Evolutionary conservation across 2,329 filamentous ascomycete species (phyloP).

Genomic region (Aspergillus fructus): DNA sequence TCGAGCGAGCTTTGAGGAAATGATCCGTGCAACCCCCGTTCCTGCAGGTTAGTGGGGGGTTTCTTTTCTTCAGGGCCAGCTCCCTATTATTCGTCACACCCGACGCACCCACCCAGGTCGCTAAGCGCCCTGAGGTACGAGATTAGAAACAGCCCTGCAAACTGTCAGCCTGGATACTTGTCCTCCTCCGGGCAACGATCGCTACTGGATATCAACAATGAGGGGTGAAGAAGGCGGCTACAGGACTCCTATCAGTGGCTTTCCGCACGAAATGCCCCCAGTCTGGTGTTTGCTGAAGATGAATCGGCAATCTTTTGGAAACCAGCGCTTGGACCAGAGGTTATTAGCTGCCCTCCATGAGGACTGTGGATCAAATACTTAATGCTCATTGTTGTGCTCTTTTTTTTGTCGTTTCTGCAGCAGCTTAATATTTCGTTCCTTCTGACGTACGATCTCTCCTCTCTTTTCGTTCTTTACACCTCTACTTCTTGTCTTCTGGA

Average conservation of each 20-base stretch:
- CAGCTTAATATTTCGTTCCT: background rate
- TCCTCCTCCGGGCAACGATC: background rate
- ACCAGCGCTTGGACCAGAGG: background rate
- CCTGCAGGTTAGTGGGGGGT: background rate
- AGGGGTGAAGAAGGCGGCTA: conserved; percentile 3
- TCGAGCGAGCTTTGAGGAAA: background rate
- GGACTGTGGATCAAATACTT: conserved; percentile 1
- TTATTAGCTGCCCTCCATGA: background rate
- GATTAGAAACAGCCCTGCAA: conserved; percentile 11
- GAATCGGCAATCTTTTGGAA: conserved; percentile 7
- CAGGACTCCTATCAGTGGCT: conserved; percentile 6
- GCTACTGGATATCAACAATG: background rate
- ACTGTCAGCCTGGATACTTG: background rate
- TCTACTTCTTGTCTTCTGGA: conserved; percentile 13
- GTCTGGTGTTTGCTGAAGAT: conserved; percentile 4
- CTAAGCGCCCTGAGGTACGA: conserved; percentile 9
- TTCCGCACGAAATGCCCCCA: conserved; percentile 7
- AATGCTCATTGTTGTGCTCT: background rate
- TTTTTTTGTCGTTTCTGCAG: background rate
- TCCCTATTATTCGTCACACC: conserved; percentile 1
- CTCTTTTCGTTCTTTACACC: background rate
- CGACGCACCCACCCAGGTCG: background rate
- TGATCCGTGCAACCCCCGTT: background rate
- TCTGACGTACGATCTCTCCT: background rate
- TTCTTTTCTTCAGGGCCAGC: background rate